Evolutionary conservation across 129 eudicot species (phyloP), one percentile per base, ranked within the genome.

Genomic region (Smallanthus sonchifolius): DNA sequence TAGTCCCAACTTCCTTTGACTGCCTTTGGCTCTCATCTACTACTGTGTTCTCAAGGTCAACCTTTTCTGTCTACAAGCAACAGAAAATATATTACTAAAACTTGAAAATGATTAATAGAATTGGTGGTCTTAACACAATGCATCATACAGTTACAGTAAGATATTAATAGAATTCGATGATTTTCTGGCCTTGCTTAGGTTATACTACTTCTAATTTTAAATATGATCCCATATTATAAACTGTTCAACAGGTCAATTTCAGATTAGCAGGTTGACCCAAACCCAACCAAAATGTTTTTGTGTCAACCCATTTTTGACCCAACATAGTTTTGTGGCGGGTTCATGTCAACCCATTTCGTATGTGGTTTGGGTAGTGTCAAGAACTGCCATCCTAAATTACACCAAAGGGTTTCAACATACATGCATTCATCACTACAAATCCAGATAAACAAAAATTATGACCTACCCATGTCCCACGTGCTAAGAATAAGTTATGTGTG

Each of bases 11-110:
- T 75, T 87, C 96, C 48, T 89, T 87, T 64, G 69, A 81, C 67
- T 85, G 95, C 64, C 93, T 86, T 72, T 84, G 96, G 78, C 97
- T 95, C 86, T 95, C 99, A 77, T 95, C 99, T 42, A 95, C 99
- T 49, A 95, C 99, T n/a, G 99, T 95, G 75, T 95, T 95, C 88
- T 95, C 99, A 62, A 95, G 75, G 78, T 95, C 99, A 67, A 95
- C 99, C 81, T 95, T 95, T 79, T 95, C 99, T 68, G 99, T 91
- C 99, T 95, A 82, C 67, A 95, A 80, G 55, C 72, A 72, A 69
- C 62, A 71, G 2, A 70, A 5, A 72, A 35, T 17, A 59, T 6
- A 61, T 76, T 54, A 64, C 9, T 37, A 69, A 65, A 83, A 69
- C 68, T 39, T 72, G 42, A 69, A 73, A 43, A 79, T 30, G 40